phyloP scores from a whole-genome alignment of 495 filamentous ascomycete species.

The Amphirosellinia nigrospora region DNA sequence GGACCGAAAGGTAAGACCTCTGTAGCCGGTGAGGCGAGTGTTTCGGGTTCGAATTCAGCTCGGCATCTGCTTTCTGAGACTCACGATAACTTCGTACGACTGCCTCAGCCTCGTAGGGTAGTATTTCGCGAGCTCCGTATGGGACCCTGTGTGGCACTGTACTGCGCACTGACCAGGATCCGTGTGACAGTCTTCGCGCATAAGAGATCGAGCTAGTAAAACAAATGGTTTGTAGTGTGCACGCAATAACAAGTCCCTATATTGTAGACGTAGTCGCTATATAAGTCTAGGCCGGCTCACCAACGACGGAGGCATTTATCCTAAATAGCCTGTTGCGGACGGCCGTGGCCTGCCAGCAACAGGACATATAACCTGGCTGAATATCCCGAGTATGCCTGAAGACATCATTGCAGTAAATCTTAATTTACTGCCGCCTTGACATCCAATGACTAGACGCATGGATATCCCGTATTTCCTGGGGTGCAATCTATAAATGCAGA shows the following conservation, averaged over 20 bases:
- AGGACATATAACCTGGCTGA: neutral
- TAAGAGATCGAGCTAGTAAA: neutral
- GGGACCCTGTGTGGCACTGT: too few species aligned
- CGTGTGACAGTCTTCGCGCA: too few species aligned
- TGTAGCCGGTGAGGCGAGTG: too few species aligned
- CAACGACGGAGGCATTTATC: neutral
- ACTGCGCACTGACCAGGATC: too few species aligned
- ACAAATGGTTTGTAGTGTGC: neutral
- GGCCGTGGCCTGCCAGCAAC: neutral
- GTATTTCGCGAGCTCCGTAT: too few species aligned
- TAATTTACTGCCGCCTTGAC: neutral
- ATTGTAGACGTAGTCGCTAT: neutral
- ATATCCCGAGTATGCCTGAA: constrained; percentile 7
- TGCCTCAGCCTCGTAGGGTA: too few species aligned
- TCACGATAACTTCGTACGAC: too few species aligned
- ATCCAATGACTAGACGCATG: neutral
- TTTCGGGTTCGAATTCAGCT: too few species aligned
- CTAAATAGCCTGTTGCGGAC: constrained; percentile 21
- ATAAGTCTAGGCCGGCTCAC: neutral
- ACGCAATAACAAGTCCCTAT: neutral
- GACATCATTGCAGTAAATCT: neutral
- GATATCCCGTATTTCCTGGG: constrained; percentile 9
- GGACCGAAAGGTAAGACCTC: too few species aligned
- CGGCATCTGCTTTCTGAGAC: too few species aligned
- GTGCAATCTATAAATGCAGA: constrained; percentile 15